These are phyloP conservation scores for Hymenoscyphus repandus DNA, from an alignment of 2,329 filamentous ascomycete genomes.

Conservation along the genomic window DNA sequence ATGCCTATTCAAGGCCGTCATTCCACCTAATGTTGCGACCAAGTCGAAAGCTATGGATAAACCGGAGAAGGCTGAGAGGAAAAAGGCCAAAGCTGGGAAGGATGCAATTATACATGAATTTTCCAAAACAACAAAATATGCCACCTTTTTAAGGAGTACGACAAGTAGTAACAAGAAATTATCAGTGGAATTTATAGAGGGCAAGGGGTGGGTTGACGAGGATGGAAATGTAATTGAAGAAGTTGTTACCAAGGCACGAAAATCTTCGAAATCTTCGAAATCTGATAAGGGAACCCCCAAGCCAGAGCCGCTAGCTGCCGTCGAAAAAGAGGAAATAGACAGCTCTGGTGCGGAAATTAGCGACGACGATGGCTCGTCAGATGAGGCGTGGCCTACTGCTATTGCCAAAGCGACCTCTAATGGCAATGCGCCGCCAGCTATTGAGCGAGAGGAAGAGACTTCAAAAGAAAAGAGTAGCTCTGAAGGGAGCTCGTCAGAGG, in stretches of 20 bases:
- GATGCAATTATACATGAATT: slow-evolving; percentile 83
- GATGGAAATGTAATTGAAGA: slow-evolving; percentile 70
- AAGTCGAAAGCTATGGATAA: slow-evolving; percentile 35
- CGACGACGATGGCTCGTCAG: neutral
- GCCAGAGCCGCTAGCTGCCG: slow-evolving; percentile 21
- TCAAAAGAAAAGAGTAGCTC: slow-evolving; percentile 11
- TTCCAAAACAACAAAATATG: slow-evolving; percentile 74
- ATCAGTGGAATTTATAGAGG: slow-evolving; percentile 69
- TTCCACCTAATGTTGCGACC: slow-evolving; percentile 53
- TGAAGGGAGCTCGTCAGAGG: slow-evolving; percentile 25
- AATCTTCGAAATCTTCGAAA: slow-evolving; percentile 3
- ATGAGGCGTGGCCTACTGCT: neutral
- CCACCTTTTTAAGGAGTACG: slow-evolving; percentile 68
- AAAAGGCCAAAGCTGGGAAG: slow-evolving; percentile 54
- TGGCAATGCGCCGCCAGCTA: neutral
- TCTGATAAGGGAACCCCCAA: neutral
- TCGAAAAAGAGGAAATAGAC: slow-evolving; percentile 7
- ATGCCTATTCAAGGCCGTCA: slow-evolving; percentile 75
- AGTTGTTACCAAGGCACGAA: slow-evolving; percentile 25
- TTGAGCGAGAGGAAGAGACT: neutral
- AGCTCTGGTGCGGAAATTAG: neutral
- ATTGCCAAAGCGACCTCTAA: neutral
- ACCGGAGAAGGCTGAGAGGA: slow-evolving; percentile 43
- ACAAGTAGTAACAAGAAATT: slow-evolving; percentile 39
- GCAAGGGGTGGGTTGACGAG: slow-evolving; percentile 82